phyloP scores from a whole-genome alignment of 371 early-diverging fungal species.

The Circinella umbellata region DNA sequence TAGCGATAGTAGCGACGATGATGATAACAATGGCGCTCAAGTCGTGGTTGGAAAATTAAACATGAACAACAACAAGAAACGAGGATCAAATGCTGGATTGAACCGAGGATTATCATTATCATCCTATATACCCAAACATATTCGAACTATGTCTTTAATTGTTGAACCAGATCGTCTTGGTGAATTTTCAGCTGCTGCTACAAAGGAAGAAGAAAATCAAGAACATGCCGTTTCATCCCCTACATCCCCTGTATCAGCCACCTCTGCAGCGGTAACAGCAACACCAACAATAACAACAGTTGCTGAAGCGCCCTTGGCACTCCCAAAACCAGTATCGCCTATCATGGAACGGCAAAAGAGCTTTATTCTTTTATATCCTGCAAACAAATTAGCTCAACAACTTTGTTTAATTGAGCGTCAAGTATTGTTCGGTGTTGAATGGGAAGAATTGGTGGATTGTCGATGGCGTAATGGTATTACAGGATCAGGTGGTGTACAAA shows the following conservation, averaged over 20 bases:
- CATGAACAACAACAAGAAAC: not conserved
- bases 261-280: not conserved
- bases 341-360: constrained; percentile 20
- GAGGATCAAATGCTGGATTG: not conserved
- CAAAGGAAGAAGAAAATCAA: not conserved
- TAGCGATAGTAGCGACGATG: constrained; percentile 23
- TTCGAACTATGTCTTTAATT: constrained; percentile 20
- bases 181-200: not conserved
- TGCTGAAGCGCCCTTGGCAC: not conserved
- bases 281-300: not conserved
- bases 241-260: too few species aligned
- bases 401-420: constrained; percentile 68
- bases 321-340: constrained; percentile 5
- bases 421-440: constrained; percentile 56
- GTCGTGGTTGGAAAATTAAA: not conserved
- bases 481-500: constrained; percentile 49
- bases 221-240: too few species aligned
- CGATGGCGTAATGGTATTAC: constrained; percentile 43
- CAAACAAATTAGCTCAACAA: constrained; percentile 64
- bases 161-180: constrained; percentile 21
- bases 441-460: constrained; percentile 70
- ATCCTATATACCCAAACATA: constrained; percentile 10
- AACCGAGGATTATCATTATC: constrained; percentile 11
- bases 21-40: constrained; percentile 7
- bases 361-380: constrained; percentile 57